phyloP scores from a whole-genome alignment of 2,329 filamentous ascomycete genomes.

The Ophiostoma tasmaniense region DNA sequence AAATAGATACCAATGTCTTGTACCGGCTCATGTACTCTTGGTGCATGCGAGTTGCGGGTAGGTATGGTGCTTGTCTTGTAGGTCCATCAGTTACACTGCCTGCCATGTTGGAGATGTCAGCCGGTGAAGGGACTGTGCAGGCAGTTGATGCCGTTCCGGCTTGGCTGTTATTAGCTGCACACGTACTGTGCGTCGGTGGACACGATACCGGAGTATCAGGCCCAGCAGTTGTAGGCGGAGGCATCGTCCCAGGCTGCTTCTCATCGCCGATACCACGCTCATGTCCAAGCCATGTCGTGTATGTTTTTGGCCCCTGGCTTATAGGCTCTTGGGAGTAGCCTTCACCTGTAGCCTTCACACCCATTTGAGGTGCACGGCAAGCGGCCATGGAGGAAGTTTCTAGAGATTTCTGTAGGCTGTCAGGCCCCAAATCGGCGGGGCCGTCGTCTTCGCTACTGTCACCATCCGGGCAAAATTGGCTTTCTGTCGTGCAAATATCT shows the following conservation, averaged over 20 bases:
- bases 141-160: not conserved
- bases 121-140: not conserved
- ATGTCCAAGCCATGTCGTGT: conserved; percentile 14
- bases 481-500: no score
- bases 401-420: not conserved
- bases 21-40: conserved; percentile 13
- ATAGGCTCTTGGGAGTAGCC: not conserved
- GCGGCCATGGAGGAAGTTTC: not conserved
- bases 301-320: not conserved
- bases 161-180: not conserved
- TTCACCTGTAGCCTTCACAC: not conserved
- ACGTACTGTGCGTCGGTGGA: not conserved
- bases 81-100: not conserved
- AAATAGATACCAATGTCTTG: conserved; percentile 8
- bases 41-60: not conserved
- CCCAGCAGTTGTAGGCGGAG: not conserved
- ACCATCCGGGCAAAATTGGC: no score
- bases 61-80: not conserved
- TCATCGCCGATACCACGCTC: conserved; percentile 6
- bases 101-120: not conserved
- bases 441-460: not conserved
- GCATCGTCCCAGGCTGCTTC: not conserved
- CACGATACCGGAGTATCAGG: not conserved
- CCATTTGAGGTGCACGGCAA: not conserved
- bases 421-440: not conserved